Evolutionary conservation across 352 stramenopile species (phyloP).

Genomic region (Phytophthora ramorum): DNA sequence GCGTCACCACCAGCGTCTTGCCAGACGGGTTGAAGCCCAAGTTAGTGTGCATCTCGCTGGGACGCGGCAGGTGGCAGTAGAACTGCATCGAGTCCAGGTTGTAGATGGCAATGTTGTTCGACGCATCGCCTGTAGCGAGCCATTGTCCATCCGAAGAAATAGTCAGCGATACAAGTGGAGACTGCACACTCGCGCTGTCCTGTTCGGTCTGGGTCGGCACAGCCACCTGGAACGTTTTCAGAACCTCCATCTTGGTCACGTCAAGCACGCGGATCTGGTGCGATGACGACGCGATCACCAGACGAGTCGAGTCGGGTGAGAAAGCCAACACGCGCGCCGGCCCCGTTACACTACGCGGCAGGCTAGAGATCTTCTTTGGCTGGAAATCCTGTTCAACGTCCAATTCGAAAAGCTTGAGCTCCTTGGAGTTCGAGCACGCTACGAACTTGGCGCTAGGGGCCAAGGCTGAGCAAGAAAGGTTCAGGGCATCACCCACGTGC

Average conservation of each 20-base stretch:
- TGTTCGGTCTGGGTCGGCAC: slow-evolving; percentile 10
- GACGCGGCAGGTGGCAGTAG: slow-evolving; percentile 69
- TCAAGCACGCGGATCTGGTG: slow-evolving; percentile 81
- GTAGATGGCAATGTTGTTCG: slow-evolving; percentile 81
- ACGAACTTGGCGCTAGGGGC: slow-evolving; percentile 87
- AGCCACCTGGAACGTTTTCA: slow-evolving; percentile 76
- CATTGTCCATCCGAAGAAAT: slow-evolving; percentile 84
- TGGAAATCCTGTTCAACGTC: slow-evolving; percentile 49
- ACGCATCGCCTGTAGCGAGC: slow-evolving; percentile 71
- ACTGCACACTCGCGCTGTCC: slow-evolving; percentile 26
- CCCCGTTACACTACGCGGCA: slow-evolving; percentile 44
- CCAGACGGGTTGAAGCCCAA: slow-evolving; percentile 80
- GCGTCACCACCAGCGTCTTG: slow-evolving; percentile 80
- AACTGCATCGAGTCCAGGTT: slow-evolving; percentile 90
- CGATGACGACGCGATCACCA: slow-evolving; percentile 70
- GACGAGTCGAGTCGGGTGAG: slow-evolving; percentile 78
- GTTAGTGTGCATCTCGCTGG: slow-evolving; percentile 79
- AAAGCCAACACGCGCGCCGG: slow-evolving; percentile 75
- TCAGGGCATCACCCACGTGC: slow-evolving; percentile 75
- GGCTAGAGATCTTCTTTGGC: slow-evolving; percentile 62
- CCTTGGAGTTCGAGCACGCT: slow-evolving; percentile 83
- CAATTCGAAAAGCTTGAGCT: slow-evolving; percentile 91
- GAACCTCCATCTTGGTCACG: slow-evolving; percentile 69
- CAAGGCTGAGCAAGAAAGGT: slow-evolving; percentile 87
- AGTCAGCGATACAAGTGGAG: slow-evolving; percentile 71